phyloP scores from a whole-genome alignment of 2,329 filamentous ascomycete species.

The Coleophoma crateriformis region DNA sequence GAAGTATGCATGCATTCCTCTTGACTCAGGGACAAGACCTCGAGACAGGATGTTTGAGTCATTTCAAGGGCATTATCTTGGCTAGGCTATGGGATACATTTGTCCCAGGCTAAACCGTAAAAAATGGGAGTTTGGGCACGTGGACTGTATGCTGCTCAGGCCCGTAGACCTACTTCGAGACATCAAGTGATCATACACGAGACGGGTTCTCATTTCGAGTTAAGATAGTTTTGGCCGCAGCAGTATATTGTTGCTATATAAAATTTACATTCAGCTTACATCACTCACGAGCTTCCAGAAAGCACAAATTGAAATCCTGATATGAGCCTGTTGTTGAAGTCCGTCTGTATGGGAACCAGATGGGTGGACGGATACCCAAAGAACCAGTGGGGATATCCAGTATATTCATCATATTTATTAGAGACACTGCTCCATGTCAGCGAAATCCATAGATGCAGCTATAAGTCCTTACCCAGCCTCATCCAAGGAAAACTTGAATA shows the following conservation, averaged over 20 bases:
- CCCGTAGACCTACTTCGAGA: too few relatives aligned
- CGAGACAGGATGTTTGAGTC: not conserved
- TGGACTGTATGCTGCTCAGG: too few relatives aligned
- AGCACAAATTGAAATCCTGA: constrained; percentile 11
- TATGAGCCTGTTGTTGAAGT: constrained; percentile 2
- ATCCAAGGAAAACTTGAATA: constrained; percentile 21
- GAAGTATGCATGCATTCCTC: too few relatives aligned
- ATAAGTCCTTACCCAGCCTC: constrained; percentile 4
- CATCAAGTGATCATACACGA: too few relatives aligned
- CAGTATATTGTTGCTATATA: too few relatives aligned
- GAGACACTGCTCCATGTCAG: constrained; percentile 17
- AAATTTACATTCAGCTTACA: too few relatives aligned
- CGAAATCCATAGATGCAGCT: not conserved
- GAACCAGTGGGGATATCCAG: constrained; percentile 30
- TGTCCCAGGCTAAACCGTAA: too few relatives aligned
- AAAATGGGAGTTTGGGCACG: too few relatives aligned
- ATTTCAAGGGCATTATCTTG: not conserved
- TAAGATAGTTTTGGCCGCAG: too few relatives aligned
- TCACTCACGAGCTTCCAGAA: not conserved
- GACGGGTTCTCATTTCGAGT: too few relatives aligned
- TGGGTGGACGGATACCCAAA: constrained; percentile 28
- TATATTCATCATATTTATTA: constrained; percentile 25
- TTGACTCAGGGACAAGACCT: not conserved
- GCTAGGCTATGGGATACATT: too few relatives aligned
- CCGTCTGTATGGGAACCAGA: constrained; percentile 1